Base-by-base conservation (phyloP, 2,329 filamentous ascomycete genomes). In the Aspergillus alliaceus region DNA sequence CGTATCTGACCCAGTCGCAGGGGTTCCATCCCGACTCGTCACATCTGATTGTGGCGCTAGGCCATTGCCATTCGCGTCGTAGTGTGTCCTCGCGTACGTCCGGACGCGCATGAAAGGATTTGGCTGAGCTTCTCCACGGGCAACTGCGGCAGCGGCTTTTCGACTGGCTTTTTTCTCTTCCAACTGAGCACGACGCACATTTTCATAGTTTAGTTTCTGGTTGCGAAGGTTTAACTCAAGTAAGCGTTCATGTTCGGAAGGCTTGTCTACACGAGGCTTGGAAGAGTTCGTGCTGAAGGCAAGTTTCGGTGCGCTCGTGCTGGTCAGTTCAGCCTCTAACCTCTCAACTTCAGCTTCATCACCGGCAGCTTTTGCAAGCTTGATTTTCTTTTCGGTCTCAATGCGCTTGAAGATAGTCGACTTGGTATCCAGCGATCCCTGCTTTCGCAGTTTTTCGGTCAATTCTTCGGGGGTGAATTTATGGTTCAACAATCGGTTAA, bases 111-210 rank as follows among this genome's bases (percentile, higher is more conserved):
- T 82, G 63, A 80, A 81, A 0, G 78, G 78, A 62, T 81, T 77
- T 15, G 74, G 76, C 32, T 85, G 79, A 2, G 79, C 78, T 69
- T 90, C 88, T 55, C 87, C 87, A 37, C 86, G 82, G 59, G 85
- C 85, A 46, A 86, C 75, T 40, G 84, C 85, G 56, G 81, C 82
- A 63, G 86, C 86, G 44, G 81, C 82, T 72, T 84, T 84, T 62
- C 84, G 85, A 66, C 80, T 80, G 63, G 82, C 82, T 50, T 84
- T 84, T 65, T 87, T 84, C 77, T 99, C 95, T 64, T 89, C 88
- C 55, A 96, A 81, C 71, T 97, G 90, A 0, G 93, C 93, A 73
- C 90, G 90, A 58, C 93, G 90, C n/a, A 98, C 90, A 48, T 90
- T 88, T 71, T 96, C 90, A n/a, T 85, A 84, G 69, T 97, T 97